Evolutionary conservation across 495 filamentous ascomycete species (phyloP).

Genomic region (Podospora anserina): DNA sequence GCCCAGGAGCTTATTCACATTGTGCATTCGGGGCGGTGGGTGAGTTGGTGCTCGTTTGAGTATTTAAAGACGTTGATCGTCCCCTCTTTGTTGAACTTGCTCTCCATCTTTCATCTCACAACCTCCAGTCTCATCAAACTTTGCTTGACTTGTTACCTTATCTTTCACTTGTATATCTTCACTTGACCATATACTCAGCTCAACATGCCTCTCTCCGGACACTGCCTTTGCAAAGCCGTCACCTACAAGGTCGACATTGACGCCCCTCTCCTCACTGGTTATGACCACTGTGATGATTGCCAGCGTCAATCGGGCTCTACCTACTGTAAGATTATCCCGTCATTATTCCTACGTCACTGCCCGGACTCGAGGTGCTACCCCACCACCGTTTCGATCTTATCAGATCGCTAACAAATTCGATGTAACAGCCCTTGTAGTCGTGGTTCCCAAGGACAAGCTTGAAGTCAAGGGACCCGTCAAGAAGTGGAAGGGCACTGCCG

Average conservation of each 20-base stretch:
- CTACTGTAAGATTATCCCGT: slow-evolving; percentile 51
- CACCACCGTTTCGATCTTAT: slow-evolving; percentile 3
- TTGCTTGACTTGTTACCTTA: not conserved
- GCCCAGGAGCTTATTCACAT: not conserved
- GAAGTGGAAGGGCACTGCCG: slow-evolving; percentile 54
- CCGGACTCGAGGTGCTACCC: not conserved
- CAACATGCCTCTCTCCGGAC: slow-evolving; percentile 63
- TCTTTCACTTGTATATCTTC: not conserved
- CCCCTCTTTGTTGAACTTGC: not conserved
- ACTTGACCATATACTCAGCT: not conserved
- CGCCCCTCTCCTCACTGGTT: slow-evolving; percentile 53
- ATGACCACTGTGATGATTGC: slow-evolving; percentile 72
- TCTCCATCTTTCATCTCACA: not conserved
- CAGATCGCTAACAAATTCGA: not conserved
- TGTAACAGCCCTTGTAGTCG: slow-evolving; percentile 56
- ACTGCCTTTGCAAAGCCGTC: slow-evolving; percentile 68
- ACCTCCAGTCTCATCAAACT: not conserved
- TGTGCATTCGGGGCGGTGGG: not conserved
- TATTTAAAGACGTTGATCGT: slow-evolving; percentile 5
- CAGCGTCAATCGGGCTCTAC: slow-evolving; percentile 66
- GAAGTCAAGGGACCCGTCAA: slow-evolving; percentile 61
- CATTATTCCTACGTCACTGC: not conserved
- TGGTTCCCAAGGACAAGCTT: slow-evolving; percentile 61
- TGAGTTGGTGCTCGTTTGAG: not conserved
- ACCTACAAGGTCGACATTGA: slow-evolving; percentile 60